These are phyloP conservation scores for Gymnopilus junonius DNA, from an alignment of 768 basidiomycete genomes.

Conservation along the genomic window DNA sequence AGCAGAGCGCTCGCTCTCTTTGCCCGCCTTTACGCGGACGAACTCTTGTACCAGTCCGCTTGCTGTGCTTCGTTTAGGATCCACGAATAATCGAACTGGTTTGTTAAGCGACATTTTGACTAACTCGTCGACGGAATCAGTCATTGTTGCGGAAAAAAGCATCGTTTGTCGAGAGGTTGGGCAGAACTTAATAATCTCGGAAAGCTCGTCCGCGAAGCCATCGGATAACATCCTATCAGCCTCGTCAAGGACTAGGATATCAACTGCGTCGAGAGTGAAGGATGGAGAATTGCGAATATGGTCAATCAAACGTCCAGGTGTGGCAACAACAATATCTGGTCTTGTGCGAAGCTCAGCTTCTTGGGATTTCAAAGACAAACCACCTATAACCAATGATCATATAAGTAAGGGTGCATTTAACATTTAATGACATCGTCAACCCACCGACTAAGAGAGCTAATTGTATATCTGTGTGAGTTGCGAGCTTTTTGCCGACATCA, in stretches of 20 bases:
- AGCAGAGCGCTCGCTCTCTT: slow-evolving; percentile 76
- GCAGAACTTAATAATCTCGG: slow-evolving; percentile 92
- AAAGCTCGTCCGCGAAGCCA: slow-evolving; percentile 93
- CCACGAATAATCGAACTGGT: slow-evolving; percentile 94
- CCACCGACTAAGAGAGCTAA: slow-evolving; percentile 92
- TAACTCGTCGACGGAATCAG: slow-evolving; percentile 92
- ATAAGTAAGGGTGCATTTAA: slow-evolving; percentile 7
- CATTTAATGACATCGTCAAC: slow-evolving; percentile 23
- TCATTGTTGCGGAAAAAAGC: slow-evolving; percentile 99
- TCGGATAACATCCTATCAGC: slow-evolving; percentile 97
- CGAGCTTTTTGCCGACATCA: slow-evolving; percentile 86
- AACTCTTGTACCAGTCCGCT: slow-evolving; percentile 92
- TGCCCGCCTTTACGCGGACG: slow-evolving; percentile 84
- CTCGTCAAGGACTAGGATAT: slow-evolving; percentile 94
- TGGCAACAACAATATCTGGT: slow-evolving; percentile 95
- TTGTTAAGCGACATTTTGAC: slow-evolving; percentile 92
- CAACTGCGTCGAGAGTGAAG: slow-evolving; percentile 90
- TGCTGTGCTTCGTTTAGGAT: slow-evolving; percentile 88
- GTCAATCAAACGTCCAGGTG: slow-evolving; percentile 97
- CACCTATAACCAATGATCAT: slow-evolving; percentile 55
- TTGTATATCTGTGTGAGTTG: slow-evolving; percentile 85
- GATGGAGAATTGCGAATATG: slow-evolving; percentile 95
- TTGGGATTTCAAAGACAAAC: slow-evolving; percentile 91
- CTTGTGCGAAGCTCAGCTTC: slow-evolving; percentile 82
- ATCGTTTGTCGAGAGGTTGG: slow-evolving; percentile 92